Conservation (phyloP, 2,329 filamentous ascomycete genomes). For the Daldinia sp. region DNA sequence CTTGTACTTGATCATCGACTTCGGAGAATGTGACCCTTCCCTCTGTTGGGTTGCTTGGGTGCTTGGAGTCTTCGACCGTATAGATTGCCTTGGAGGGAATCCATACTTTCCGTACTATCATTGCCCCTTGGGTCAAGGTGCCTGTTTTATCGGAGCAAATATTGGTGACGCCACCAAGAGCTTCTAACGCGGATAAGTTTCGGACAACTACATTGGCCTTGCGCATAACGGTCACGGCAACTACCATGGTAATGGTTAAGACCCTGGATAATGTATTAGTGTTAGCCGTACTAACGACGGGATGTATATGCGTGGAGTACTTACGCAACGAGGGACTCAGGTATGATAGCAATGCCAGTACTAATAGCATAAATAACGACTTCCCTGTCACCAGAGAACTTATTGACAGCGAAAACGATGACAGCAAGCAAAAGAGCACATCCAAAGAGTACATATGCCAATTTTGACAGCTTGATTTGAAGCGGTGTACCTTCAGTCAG, state of each 20-base stretch:
- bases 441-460: slow-evolving; percentile 79
- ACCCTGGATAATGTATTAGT: slow-evolving; percentile 51
- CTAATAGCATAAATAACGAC: slow-evolving; percentile 67
- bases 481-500: slow-evolving; percentile 76
- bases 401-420: slow-evolving; percentile 66
- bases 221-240: slow-evolving; percentile 70
- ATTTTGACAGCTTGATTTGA: slow-evolving; percentile 78
- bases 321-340: slow-evolving; percentile 70
- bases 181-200: slow-evolving; percentile 72
- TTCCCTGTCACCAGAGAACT: slow-evolving; percentile 59
- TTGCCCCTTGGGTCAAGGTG: slow-evolving; percentile 72
- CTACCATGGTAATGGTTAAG: slow-evolving; percentile 74
- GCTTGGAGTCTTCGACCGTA: slow-evolving; percentile 67
- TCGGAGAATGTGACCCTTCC: slow-evolving; percentile 61
- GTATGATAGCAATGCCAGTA: slow-evolving; percentile 69
- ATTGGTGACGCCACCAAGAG: slow-evolving; percentile 74
- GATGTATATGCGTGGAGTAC: slow-evolving; percentile 36
- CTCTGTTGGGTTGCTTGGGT: slow-evolving; percentile 67
- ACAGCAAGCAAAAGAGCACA: slow-evolving; percentile 69
- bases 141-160: slow-evolving; percentile 80
- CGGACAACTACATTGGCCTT: slow-evolving; percentile 71
- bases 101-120: slow-evolving; percentile 74
- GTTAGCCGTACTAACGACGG: slow-evolving; percentile 23
- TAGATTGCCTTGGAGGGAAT: slow-evolving; percentile 65
- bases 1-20: slow-evolving; percentile 47